Conservation (phyloP, 306 rosid genomes). For the Bauhinia variegata region DNA sequence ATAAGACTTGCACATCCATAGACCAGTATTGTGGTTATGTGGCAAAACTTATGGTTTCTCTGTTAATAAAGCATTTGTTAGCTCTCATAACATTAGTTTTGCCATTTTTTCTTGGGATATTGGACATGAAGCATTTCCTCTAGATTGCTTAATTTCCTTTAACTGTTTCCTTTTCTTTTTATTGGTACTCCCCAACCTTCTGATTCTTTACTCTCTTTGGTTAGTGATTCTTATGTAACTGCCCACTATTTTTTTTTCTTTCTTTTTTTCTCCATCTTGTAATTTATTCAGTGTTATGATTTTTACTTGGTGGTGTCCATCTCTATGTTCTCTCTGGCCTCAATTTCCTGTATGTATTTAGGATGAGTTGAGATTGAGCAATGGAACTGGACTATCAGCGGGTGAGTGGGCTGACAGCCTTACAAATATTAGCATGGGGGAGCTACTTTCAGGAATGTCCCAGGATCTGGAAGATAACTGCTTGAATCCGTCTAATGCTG, state of each 20-base stretch:
- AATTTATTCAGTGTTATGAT: constrained; percentile 20
- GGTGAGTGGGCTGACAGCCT: constrained; percentile 99
- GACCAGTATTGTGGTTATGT: neutral
- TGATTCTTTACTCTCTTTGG: neutral
- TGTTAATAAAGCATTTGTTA: constrained; percentile 7
- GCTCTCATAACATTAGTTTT: constrained; percentile 14
- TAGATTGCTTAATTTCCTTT: constrained; percentile 21
- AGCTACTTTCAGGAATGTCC: constrained; percentile 67
- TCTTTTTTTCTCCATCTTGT: neutral
- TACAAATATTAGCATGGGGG: constrained; percentile 88
- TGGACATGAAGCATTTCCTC: neutral
- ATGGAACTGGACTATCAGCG: constrained; percentile 69
- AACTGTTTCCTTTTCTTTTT: constrained; percentile 7
- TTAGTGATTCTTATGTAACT: neutral
- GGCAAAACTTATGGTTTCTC: neutral
- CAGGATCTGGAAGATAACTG: constrained; percentile 59
- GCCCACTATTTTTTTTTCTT: neutral
- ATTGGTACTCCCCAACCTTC: constrained; percentile 11
- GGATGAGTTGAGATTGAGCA: constrained; percentile 66
- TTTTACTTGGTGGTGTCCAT: constrained; percentile 21
- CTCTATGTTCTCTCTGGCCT: constrained; percentile 21
- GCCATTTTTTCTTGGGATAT: constrained; percentile 19
- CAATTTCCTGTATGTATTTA: constrained; percentile 36
- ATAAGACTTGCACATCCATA: neutral
- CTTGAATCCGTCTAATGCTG: constrained; percentile 50